Base-by-base conservation (phyloP, 139 green algal species). In the Nannochloris sp. region DNA sequence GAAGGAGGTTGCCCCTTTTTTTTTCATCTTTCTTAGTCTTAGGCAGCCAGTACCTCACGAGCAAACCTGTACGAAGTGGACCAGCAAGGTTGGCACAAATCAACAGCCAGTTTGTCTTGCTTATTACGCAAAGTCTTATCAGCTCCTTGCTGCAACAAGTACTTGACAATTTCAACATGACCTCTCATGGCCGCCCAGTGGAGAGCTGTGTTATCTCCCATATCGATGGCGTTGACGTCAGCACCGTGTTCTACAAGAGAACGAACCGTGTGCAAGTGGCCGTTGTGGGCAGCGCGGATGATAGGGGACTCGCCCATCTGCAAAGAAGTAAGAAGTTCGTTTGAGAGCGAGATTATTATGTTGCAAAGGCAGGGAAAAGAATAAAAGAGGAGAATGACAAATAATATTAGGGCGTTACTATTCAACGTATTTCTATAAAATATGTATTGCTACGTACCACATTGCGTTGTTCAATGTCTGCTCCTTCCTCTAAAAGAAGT, bases 131-230 rank as follows among this genome's bases (percentile, higher is more conserved):
- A 54, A 32, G 39, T 58, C 36, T 60, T 61, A 67, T 92, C 82
- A 2, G 85, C 85, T 4, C 81, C 80, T n/a, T 60, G 39, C 25
- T 82, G 23, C 54, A 96, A 63, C 59, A 97, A 74, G 12, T 65
- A 74, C 42, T 85, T 82, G 31, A 95, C 86, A 56, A 96, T 90
- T 76, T 97, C 91, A 51, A 97, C 91, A 69, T 97, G 90, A 4
- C 91, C 91, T 0, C 91, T 78, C 90, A 96, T 97, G 33, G 88
- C 79, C 0, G 90, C 86, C 91, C 91, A 97, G 75, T 97, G 91
- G 66, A 97, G 79, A 12, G 90, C 73, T 2, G 87, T 93, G 86
- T 96, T 97, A 64, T 95, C 90, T n/a, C 91, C 90, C 83, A 93
- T 60, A 70, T 96, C 90, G 1, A 89, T 29, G 4, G 81, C 74